Conservation (phyloP, 257 asterid genomes). For the Solanum sejunctum region DNA sequence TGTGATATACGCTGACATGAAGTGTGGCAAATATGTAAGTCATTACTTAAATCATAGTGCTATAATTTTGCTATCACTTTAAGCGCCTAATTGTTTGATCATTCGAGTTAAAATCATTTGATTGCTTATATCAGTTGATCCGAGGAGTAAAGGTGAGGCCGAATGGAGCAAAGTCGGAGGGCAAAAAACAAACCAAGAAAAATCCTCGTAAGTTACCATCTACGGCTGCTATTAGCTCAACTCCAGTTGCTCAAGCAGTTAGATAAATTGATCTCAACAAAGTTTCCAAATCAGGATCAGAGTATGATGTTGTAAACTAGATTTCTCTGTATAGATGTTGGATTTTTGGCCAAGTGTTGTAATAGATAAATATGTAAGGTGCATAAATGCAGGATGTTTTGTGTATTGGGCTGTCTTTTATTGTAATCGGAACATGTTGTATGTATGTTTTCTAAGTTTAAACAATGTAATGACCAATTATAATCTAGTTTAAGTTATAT, state of each 20-base stretch:
- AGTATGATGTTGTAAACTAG: not conserved
- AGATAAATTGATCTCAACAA: not conserved
- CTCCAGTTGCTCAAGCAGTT: conserved; percentile 22
- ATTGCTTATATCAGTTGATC: conserved; percentile 1
- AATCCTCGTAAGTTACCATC: conserved; percentile 30
- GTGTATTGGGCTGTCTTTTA: not conserved
- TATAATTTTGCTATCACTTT: not conserved
- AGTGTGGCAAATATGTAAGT: conserved; percentile 56
- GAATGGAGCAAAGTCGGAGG: conserved; percentile 18
- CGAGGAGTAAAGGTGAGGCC: conserved; percentile 16
- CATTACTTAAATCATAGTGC: not conserved
- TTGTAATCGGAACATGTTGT: not conserved
- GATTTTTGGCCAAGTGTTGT: not conserved
- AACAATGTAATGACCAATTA: not conserved
- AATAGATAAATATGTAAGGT: not conserved
- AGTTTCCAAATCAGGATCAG: not conserved
- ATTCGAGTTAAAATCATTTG: not conserved
- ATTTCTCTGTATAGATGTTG: not conserved
- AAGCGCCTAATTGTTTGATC: not conserved
- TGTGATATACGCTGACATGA: conserved; percentile 30
- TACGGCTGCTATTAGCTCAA: conserved; percentile 17
- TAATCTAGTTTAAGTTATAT: not conserved
- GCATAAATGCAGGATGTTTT: not conserved
- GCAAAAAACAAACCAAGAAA: conserved; percentile 58
- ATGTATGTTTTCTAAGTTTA: not conserved